These are phyloP conservation scores for Tuber umbilicatum DNA, from an alignment of 495 filamentous ascomycete genomes.

Conservation along the genomic window DNA sequence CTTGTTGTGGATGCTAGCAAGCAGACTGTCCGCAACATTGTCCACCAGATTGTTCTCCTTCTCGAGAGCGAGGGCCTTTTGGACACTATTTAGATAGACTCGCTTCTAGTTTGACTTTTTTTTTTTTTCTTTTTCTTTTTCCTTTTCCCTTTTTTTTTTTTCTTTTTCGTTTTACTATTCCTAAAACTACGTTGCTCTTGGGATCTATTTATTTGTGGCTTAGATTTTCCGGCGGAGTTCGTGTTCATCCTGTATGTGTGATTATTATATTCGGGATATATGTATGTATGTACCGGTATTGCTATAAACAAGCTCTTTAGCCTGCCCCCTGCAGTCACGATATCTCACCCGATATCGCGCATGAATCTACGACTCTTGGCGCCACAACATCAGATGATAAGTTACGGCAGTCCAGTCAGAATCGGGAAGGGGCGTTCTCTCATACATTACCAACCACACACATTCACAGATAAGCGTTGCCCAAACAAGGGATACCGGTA, in stretches of 20 bases:
- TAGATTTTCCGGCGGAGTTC: background rate
- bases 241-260: background rate
- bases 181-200: background rate
- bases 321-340: background rate
- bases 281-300: background rate
- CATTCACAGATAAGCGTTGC: background rate
- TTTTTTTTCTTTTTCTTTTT: background rate
- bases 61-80: slow-evolving; percentile 83
- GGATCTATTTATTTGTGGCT: background rate
- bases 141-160: background rate
- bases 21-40: slow-evolving; percentile 81
- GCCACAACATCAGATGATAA: background rate
- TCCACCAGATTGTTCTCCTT: slow-evolving; percentile 93
- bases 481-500: background rate
- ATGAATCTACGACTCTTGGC: background rate
- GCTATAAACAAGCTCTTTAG: background rate
- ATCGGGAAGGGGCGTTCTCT: background rate
- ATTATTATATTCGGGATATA: background rate
- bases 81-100: slow-evolving; percentile 45
- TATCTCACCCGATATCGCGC: background rate
- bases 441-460: background rate
- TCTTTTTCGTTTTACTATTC: background rate
- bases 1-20: slow-evolving; percentile 77
- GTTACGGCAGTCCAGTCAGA: background rate
- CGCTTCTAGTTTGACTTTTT: background rate